phyloP scores from a whole-genome alignment of 306 rosid species.

The cucumber (Cucumis sativus) region DNA sequence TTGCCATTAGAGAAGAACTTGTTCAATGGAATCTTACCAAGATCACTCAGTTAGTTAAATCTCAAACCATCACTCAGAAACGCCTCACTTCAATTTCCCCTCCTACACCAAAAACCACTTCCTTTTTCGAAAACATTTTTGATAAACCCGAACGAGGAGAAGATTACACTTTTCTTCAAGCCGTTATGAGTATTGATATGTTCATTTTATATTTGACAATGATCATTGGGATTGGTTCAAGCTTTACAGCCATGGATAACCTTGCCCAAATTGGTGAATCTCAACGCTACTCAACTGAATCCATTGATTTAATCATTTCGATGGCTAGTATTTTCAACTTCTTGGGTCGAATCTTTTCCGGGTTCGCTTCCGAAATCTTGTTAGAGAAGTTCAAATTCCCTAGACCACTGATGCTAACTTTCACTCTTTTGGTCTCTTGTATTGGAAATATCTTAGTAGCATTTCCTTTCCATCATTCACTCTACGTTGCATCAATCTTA shows the following conservation, averaged over 20 bases:
- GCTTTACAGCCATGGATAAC: conserved; percentile 19
- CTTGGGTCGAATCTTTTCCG: conserved; percentile 13
- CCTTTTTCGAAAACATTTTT: neutral
- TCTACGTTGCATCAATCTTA: conserved; percentile 7
- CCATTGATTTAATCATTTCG: conserved; percentile 10
- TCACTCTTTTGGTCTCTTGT: conserved; percentile 12
- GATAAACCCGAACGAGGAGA: conserved; percentile 28
- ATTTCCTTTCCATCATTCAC: conserved; percentile 13
- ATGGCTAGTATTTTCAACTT: conserved; percentile 24
- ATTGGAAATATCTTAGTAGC: conserved; percentile 17
- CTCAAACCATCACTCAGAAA: neutral
- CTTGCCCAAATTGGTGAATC: conserved; percentile 28
- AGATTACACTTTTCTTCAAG: conserved; percentile 22
- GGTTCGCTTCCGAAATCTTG: conserved; percentile 15
- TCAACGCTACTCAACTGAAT: conserved; percentile 5
- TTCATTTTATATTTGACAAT: neutral
- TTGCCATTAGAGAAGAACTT: conserved; percentile 19
- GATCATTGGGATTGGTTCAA: conserved; percentile 13
- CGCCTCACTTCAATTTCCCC: too few species aligned
- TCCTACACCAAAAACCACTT: neutral
- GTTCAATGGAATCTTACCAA: conserved; percentile 12
- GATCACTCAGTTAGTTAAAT: too few species aligned
- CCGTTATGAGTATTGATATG: conserved; percentile 1
- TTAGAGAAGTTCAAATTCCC: conserved; percentile 13
- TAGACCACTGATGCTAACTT: conserved; percentile 11